A percentile compares a stretch with the other conserved stretches of the same genome.
These are phyloP conservation scores for Podospora fimiseda DNA, from an alignment of 495 filamentous ascomycete species.

Conservation along the genomic window DNA sequence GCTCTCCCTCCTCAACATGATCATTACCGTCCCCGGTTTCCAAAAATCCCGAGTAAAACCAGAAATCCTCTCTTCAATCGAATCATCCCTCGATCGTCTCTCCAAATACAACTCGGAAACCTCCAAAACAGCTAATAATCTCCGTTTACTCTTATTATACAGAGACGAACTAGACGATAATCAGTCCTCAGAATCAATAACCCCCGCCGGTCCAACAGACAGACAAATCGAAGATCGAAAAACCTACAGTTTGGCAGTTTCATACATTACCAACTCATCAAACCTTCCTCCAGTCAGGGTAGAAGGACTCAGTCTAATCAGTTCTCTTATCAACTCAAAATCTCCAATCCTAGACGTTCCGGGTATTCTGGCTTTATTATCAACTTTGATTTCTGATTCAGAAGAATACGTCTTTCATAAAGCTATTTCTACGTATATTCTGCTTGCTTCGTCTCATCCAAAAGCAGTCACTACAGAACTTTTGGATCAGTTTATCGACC, in stretches of 20 bases:
- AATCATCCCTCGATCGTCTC: constrained; percentile 42
- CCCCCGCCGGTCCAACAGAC: constrained; percentile 27
- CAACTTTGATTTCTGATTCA: constrained; percentile 58
- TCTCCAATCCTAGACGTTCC: constrained; percentile 67
- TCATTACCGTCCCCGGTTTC: constrained; percentile 59
- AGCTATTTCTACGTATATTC: constrained; percentile 60
- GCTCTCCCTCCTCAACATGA: constrained; percentile 61
- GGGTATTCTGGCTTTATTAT: constrained; percentile 57
- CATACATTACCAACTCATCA: constrained; percentile 60
- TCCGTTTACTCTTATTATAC: constrained; percentile 53
- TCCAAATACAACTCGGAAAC: constrained; percentile 29
- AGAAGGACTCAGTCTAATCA: constrained; percentile 69
- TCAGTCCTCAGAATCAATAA: constrained; percentile 27
- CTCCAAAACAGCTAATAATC: constrained; percentile 49
- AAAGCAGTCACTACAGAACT: constrained; percentile 58
- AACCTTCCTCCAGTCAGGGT: constrained; percentile 69
- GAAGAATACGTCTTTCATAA: constrained; percentile 74
- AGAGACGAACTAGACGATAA: constrained; percentile 42
- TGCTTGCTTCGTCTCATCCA: constrained; percentile 59
- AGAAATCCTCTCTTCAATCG: constrained; percentile 44
- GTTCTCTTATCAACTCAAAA: constrained; percentile 52
- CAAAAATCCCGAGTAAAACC: constrained; percentile 42
- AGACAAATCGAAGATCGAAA: constrained; percentile 59
- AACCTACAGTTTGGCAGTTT: constrained; percentile 62
- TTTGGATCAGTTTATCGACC: constrained; percentile 63